Evolutionary conservation across 805 yeast genomes (phyloP).

Genomic region (Cyberlindnera xylosilytica): DNA sequence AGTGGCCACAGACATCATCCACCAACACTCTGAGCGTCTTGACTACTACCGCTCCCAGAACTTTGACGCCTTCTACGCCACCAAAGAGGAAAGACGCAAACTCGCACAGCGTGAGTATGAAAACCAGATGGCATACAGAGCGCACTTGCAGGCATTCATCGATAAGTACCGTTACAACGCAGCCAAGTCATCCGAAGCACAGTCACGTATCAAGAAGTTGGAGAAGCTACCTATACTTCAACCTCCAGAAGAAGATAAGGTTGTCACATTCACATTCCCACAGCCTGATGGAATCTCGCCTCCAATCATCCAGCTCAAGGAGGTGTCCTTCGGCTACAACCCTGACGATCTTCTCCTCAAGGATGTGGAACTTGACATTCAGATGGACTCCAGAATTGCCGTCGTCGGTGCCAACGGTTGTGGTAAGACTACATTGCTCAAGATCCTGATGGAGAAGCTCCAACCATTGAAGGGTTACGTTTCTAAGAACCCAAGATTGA

Average conservation of each 20-base stretch:
- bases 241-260: conserved; percentile 90
- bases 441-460: conserved; percentile 75
- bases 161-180: conserved; percentile 98
- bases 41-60: conserved; percentile 94
- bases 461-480: conserved; percentile 77
- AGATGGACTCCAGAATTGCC: conserved; percentile 92
- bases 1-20: conserved; percentile 96
- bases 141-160: conserved; percentile 89
- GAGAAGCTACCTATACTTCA: conserved; percentile 92
- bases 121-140: conserved; percentile 93
- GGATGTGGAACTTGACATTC: conserved; percentile 85
- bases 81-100: conserved; percentile 93
- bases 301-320: conserved; percentile 85
- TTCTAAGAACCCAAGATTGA: conserved; percentile 75
- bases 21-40: conserved; percentile 95
- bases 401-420: conserved; percentile 99
- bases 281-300: conserved; percentile 93
- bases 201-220: conserved; percentile 93
- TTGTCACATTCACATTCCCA: conserved; percentile 84
- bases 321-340: conserved; percentile 81
- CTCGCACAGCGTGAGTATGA: conserved; percentile 94
- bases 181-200: conserved; percentile 96
- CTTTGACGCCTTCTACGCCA: conserved; percentile 88
- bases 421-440: conserved; percentile 95
- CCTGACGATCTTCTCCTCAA: conserved; percentile 61